Evolutionary conservation across 495 filamentous ascomycete genomes (phyloP), one percentile per base, ranked within the genome.

Genomic region (Aspergillus baeticus): DNA sequence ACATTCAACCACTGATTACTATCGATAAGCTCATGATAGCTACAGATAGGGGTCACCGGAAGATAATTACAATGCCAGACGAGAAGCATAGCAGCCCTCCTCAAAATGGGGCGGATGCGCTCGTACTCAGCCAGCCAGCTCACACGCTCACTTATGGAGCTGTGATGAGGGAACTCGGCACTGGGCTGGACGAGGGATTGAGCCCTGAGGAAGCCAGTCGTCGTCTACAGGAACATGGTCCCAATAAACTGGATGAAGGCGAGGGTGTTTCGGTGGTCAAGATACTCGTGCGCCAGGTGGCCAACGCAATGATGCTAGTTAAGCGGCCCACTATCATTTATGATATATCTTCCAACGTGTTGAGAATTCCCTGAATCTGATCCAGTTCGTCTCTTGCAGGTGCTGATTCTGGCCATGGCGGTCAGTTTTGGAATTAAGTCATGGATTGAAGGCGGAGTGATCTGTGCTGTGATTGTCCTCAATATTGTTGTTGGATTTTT

Each of bases 371-470:
- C 35, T 51, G 55, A 58, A 38, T 62, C 63, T 62, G 60, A 67
- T 64, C 60, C 55, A 66, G 61, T 63, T 58, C 36, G 21, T 47
- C 45, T 46, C 54, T 21, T 22, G n/a, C 54, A 86, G 84, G 79
- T 88, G 5, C 77, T 86, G 31, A 84, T 88, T 54, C 71, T 87
- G 52, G 86, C 82, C 29, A 90, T 89, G 87, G 80, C 76, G 33
- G 84, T 88, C 51, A 85, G 81, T 63, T 89, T 87, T 63, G 84
- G 81, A 6, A 88, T 89, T 49, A 63, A 73, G 52, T 86, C 84
- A 2, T 89, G 79, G 73, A 88, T 89, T 54, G 87, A 90, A 74
- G 86, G 85, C 26, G 86, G 82, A 48, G 84, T 89, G 17, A 79
- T 89, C 49, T 73, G 77, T n/a, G 81, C 80, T 10, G 85, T 90